These are phyloP conservation scores for Ceratocystis destructans DNA, from an alignment of 2,329 filamentous ascomycete genomes.

Conservation along the genomic window DNA sequence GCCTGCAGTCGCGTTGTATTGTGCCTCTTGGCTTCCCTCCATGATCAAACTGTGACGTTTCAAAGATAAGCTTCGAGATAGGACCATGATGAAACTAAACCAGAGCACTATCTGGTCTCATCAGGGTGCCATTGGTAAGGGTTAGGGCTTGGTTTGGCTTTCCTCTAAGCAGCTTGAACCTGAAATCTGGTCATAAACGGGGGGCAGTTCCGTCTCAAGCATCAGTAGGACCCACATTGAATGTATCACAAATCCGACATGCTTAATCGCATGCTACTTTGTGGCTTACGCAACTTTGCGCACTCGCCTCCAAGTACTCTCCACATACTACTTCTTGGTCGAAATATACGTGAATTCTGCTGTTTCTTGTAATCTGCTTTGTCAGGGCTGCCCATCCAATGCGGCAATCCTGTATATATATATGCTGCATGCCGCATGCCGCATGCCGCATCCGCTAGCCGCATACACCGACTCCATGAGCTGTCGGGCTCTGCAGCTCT, in stretches of 20 bases:
- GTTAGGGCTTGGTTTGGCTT: background rate
- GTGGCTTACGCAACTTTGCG: background rate
- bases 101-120: background rate
- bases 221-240: background rate
- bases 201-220: background rate
- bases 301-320: background rate
- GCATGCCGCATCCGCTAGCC: no score
- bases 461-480: background rate
- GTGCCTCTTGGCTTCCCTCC: background rate
- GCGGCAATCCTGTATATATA: background rate
- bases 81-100: background rate
- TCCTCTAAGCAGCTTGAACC: no score
- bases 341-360: background rate
- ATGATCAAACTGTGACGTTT: background rate
- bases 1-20: background rate
- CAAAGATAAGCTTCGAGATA: background rate
- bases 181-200: background rate
- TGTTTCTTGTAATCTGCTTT: background rate
- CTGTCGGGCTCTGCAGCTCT: background rate
- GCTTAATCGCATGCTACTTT: background rate
- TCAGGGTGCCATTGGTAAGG: background rate
- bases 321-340: background rate
- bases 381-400: no score
- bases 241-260: background rate
- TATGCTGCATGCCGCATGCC: background rate